Conservation (phyloP, 495 filamentous ascomycete genomes). For the Lophium mytilinum region DNA sequence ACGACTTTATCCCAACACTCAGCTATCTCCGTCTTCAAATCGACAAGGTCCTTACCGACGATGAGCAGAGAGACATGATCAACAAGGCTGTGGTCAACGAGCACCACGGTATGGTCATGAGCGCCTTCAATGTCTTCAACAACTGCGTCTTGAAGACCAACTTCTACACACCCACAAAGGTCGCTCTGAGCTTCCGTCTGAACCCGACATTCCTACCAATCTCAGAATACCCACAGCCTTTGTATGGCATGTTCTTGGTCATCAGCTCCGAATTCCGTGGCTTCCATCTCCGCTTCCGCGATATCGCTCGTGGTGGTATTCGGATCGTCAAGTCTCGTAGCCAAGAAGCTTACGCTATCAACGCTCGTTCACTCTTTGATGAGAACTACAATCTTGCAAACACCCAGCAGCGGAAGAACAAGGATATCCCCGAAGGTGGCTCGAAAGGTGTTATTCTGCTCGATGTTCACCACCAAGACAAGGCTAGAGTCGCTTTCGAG, state of each 20-base stretch:
- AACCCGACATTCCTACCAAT: constrained; percentile 82
- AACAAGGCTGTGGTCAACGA: constrained; percentile 77
- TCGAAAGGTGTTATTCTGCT: constrained; percentile 97
- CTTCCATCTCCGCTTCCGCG: constrained; percentile 95
- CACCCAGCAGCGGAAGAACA: constrained; percentile 99
- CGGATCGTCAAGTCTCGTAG: constrained; percentile 97
- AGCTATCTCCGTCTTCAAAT: constrained; percentile 66
- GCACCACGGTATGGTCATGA: constrained; percentile 97
- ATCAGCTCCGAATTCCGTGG: constrained; percentile 95
- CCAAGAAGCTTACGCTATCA: constrained; percentile 90
- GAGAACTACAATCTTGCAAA: constrained; percentile 98
- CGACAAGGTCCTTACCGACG: constrained; percentile 68
- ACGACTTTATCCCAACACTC: constrained; percentile 74
- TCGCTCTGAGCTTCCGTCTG: constrained; percentile 91
- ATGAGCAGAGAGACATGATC: constrained; percentile 71
- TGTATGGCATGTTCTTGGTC: constrained; percentile 97
- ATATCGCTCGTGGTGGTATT: constrained; percentile 94
- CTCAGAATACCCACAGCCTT: constrained; percentile 84
- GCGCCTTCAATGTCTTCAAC: constrained; percentile 93
- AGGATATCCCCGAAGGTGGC: constrained; percentile 98
- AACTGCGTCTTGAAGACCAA: constrained; percentile 87
- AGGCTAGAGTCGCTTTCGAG: constrained; percentile 83
- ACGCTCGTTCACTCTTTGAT: constrained; percentile 89
- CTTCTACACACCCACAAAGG: constrained; percentile 98
- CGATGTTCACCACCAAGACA: constrained; percentile 89